These are phyloP conservation scores for Plasmodium reichenowi DNA, from an alignment of 169 alveolate species.

Conservation along the genomic window DNA sequence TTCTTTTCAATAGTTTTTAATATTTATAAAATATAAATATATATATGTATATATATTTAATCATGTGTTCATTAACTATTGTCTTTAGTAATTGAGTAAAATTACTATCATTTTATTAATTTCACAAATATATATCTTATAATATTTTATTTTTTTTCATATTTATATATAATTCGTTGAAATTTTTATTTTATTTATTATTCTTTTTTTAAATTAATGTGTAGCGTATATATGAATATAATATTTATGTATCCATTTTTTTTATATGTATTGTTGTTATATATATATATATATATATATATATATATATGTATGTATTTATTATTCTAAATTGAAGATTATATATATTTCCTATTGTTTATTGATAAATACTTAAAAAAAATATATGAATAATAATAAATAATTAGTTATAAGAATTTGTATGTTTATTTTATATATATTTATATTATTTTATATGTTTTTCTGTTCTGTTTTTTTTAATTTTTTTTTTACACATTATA, in stretches of 20 bases:
- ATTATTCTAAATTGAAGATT: no score
- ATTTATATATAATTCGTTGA: background rate
- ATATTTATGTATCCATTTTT: background rate
- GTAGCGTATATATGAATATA: constrained; percentile 8
- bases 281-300: background rate
- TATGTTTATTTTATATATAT: no score
- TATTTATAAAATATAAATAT: background rate
- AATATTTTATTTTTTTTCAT: background rate
- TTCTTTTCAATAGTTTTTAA: background rate
- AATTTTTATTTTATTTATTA: constrained; percentile 8
- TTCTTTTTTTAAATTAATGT: constrained; percentile 16
- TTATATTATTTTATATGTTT: no score
- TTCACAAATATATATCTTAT: background rate
- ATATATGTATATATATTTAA: background rate
- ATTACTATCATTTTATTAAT: background rate
- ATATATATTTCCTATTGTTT: no score
- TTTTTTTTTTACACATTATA: no score
- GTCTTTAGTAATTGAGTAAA: constrained; percentile 6
- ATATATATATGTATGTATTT: no score
- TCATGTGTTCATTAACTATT: background rate
- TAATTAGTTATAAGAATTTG: no score
- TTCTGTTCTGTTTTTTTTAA: no score
- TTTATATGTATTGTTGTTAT: no score
- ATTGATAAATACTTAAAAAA: no score
- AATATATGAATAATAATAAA: no score